Conservation (phyloP, 2,329 filamentous ascomycete genomes). For the Ramichloridium luteum region DNA sequence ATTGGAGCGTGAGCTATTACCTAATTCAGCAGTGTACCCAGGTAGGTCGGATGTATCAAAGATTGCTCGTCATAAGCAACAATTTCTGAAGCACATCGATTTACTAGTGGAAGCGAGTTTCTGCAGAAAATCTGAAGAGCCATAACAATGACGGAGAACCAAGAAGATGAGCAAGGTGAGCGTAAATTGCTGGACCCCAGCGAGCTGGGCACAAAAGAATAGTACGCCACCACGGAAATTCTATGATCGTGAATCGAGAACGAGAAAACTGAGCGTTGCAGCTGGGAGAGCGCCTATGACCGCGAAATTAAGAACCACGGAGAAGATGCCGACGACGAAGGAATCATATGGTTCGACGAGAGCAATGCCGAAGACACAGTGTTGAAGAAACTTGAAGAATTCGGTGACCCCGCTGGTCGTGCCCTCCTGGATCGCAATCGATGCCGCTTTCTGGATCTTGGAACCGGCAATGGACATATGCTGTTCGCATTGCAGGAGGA, state of each 20-base stretch:
- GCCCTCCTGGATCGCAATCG: slow-evolving; percentile 32
- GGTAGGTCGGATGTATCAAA: no score
- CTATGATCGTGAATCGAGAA: neutral
- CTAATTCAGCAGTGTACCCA: no score
- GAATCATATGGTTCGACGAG: slow-evolving; percentile 95
- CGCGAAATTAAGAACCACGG: slow-evolving; percentile 60
- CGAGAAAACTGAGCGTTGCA: slow-evolving; percentile 10
- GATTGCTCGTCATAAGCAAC: no score
- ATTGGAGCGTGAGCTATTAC: no score
- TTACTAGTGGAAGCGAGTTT: no score
- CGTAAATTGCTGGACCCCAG: slow-evolving; percentile 52
- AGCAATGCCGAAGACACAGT: slow-evolving; percentile 76
- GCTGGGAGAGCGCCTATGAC: slow-evolving; percentile 54
- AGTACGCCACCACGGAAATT: slow-evolving; percentile 48
- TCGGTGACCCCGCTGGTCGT: slow-evolving; percentile 34
- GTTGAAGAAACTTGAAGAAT: slow-evolving; percentile 45
- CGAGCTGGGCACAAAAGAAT: slow-evolving; percentile 77
- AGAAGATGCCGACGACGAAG: slow-evolving; percentile 62
- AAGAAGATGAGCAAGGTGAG: no score
- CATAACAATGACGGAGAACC: no score
- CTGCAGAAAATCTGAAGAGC: no score
- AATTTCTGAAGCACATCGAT: no score
- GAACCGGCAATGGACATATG: slow-evolving; percentile 87
- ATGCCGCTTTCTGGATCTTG: slow-evolving; percentile 69
- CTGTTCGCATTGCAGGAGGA: slow-evolving; percentile 65